A percentile compares a stretch with the other conserved stretches of the same genome.
phyloP scores from a whole-genome alignment of 441 rosid genomes.

The Gossypium davidsonii region DNA sequence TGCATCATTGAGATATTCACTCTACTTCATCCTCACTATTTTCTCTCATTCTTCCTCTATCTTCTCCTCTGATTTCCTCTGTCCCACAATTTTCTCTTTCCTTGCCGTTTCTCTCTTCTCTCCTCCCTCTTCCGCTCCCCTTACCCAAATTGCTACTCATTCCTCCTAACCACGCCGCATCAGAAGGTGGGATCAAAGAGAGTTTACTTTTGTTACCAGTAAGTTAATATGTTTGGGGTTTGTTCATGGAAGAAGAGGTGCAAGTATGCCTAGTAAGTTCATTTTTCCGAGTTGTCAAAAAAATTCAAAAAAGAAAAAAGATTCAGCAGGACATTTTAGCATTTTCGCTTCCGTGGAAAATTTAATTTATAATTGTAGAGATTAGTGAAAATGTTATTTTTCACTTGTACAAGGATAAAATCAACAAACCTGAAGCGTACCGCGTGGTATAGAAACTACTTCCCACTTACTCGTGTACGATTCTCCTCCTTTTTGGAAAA shows the following conservation, averaged over 20 bases:
- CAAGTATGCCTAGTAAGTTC: not conserved
- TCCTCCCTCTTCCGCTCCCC: not conserved
- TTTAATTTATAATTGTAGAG: no score
- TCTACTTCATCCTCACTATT: constrained; percentile 1
- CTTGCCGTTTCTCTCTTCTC: not conserved
- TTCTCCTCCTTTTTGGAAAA: constrained; percentile 57
- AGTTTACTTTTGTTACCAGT: not conserved
- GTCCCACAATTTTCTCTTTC: not conserved
- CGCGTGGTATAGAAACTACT: constrained; percentile 77
- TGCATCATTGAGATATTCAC: not conserved
- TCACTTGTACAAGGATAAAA: constrained; percentile 3
- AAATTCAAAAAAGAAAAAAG: not conserved
- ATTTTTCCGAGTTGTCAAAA: not conserved
- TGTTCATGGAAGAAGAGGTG: not conserved
- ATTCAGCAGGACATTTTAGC: no score
- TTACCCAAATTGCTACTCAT: not conserved
- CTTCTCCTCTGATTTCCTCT: not conserved
- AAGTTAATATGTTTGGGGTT: not conserved
- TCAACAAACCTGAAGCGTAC: constrained; percentile 91
- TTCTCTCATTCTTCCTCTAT: not conserved
- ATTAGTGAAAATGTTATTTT: no score
- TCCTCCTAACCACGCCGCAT: not conserved
- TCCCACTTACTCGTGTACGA: constrained; percentile 50
- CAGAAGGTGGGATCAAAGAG: not conserved
- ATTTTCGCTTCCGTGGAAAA: no score